Evolutionary conservation across 768 basidiomycete genomes (phyloP).

Genomic region (Coprinellus micaceus): DNA sequence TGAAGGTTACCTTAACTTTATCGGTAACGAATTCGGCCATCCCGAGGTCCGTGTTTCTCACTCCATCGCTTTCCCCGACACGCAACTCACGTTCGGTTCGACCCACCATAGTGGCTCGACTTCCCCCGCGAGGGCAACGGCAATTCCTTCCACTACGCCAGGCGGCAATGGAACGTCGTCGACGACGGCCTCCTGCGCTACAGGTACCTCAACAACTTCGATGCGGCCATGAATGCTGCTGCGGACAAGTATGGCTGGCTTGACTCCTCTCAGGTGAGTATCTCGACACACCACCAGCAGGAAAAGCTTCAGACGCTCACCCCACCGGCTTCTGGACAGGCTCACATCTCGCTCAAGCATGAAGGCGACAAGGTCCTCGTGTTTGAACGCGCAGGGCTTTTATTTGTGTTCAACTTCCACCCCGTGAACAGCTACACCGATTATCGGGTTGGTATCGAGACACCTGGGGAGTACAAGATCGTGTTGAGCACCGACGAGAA

Average conservation of each 20-base stretch:
- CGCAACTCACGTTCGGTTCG: background rate
- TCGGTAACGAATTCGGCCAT: slow-evolving; percentile 98
- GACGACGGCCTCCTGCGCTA: slow-evolving; percentile 88
- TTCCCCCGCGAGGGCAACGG: slow-evolving; percentile 95
- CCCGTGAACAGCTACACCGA: slow-evolving; percentile 86
- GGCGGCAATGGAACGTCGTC: slow-evolving; percentile 93
- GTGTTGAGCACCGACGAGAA: slow-evolving; percentile 83
- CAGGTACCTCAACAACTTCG: slow-evolving; percentile 90
- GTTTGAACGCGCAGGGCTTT: slow-evolving; percentile 87
- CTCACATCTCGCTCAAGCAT: slow-evolving; percentile 91
- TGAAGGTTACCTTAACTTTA: slow-evolving; percentile 97
- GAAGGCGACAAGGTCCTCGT: slow-evolving; percentile 91
- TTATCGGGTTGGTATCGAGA: slow-evolving; percentile 89
- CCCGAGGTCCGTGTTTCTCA: slow-evolving; percentile 65
- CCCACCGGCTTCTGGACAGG: slow-evolving; percentile 40
- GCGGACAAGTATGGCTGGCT: slow-evolving; percentile 87
- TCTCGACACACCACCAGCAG: slow-evolving; percentile 1
- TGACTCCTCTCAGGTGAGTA: slow-evolving; percentile 66
- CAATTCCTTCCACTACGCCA: slow-evolving; percentile 95
- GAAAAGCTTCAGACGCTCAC: background rate
- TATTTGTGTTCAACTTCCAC: slow-evolving; percentile 98
- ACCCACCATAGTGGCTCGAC: slow-evolving; percentile 82
- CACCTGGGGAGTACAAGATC: slow-evolving; percentile 78
- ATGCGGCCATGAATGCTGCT: slow-evolving; percentile 83
- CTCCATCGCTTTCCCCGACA: background rate